These are phyloP conservation scores for Cutaneotrichosporon dermatis DNA, from an alignment of 1,284 basidiomycete genomes.

Conservation along the genomic window DNA sequence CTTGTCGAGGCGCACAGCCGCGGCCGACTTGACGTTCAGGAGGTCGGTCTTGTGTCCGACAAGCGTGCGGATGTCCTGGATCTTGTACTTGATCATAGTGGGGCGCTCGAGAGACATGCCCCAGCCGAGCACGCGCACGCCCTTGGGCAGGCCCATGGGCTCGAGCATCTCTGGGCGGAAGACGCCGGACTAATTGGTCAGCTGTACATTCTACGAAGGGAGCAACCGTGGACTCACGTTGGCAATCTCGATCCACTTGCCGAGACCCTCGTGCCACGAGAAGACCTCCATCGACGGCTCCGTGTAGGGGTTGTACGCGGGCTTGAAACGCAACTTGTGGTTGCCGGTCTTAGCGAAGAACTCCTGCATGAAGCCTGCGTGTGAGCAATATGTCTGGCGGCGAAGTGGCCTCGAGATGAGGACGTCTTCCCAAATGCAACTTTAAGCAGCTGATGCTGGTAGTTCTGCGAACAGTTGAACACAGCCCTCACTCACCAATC, in stretches of 20 bases:
- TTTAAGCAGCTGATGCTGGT: too few relatives aligned
- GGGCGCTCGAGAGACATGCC: conserved; percentile 91
- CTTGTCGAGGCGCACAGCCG: conserved; percentile 75
- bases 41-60: conserved; percentile 96
- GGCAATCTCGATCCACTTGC: conserved; percentile 89
- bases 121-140: conserved; percentile 96
- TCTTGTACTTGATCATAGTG: conserved; percentile 95
- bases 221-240: conserved; percentile 44
- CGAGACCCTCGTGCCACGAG: conserved; percentile 90
- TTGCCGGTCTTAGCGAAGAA: conserved; percentile 99
- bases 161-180: conserved; percentile 99
- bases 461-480: too few relatives aligned
- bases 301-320: conserved; percentile 72
- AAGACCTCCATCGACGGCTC: conserved; percentile 99
- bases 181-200: conserved; percentile 72
- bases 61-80: conserved; percentile 93
- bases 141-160: conserved; percentile 97
- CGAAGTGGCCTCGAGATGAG: too few relatives aligned
- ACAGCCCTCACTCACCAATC: conserved; percentile 84
- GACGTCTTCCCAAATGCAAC: too few relatives aligned
- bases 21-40: conserved; percentile 79
- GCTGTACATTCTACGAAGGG: too few relatives aligned
- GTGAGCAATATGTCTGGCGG: too few relatives aligned
- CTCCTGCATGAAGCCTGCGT: conserved; percentile 87
- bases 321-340: conserved; percentile 90